Percentiles rank a stretch among this genome's conserved stretches.
phyloP scores from a whole-genome alignment of 345 rosid species.

The Ceriops decandra region DNA sequence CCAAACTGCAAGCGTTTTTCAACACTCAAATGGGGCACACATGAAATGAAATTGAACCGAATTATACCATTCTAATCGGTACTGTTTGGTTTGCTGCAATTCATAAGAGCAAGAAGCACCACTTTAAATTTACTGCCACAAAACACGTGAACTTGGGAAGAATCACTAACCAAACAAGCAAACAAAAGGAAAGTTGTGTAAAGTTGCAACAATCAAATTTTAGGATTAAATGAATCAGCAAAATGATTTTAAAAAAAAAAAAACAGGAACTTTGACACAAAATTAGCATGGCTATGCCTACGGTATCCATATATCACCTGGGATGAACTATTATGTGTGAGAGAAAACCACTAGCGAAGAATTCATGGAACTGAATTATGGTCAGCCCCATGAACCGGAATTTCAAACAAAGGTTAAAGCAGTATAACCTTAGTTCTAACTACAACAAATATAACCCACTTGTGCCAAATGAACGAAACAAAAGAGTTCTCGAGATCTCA shows the following conservation, averaged over 20 bases:
- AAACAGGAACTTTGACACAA: too few relatives aligned
- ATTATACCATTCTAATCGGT: neutral
- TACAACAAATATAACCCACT: conserved; percentile 1
- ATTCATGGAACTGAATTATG: conserved; percentile 6
- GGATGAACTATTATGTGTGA: too few relatives aligned
- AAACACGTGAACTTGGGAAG: conserved; percentile 15
- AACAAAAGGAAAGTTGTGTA: conserved; percentile 2
- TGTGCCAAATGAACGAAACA: neutral
- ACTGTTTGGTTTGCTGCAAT: neutral
- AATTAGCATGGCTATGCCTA: too few relatives aligned
- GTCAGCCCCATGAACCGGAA: conserved; percentile 5
- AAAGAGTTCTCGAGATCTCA: conserved; percentile 14
- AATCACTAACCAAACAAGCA: neutral
- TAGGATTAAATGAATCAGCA: conserved; percentile 21
- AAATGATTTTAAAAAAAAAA: neutral
- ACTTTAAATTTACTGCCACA: conserved; percentile 8
- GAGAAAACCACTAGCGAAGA: conserved; percentile 1
- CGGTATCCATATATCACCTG: too few relatives aligned
- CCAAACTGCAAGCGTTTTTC: neutral
- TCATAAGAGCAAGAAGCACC: too few relatives aligned
- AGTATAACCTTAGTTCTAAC: neutral
- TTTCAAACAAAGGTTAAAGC: neutral
- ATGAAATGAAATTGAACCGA: conserved; percentile 20
- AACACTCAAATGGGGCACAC: conserved; percentile 12
- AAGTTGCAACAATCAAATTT: conserved; percentile 11